Evolutionary conservation across 2,329 filamentous ascomycete genomes (phyloP), one percentile per base, ranked within the genome.

Genomic region (Curvularia lunata): DNA sequence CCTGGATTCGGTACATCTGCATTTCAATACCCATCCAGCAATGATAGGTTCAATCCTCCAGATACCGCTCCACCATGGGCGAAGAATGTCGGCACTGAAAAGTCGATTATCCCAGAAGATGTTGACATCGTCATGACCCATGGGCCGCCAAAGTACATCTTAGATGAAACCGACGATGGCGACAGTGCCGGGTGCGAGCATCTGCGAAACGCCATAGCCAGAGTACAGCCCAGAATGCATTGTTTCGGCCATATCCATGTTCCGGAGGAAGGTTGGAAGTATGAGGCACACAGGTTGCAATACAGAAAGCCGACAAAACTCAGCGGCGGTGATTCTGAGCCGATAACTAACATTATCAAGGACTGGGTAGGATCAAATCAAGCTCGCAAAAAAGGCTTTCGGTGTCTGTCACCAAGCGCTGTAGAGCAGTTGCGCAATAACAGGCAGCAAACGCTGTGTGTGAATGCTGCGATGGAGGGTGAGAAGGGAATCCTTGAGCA

Each of bases 71-170:
- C 63, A 10, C n/a, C 42, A 23, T 71, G 66, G 59, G 66, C 66
- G 2, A 49, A 55, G 16, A 70, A 68, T 27, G 57, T 62, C 18
- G 55, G 54, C 37, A 72, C 52, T 34, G 48, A 59, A 41, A 55
- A 32, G 2, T 67, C 55, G 4, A 66, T 69, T 53, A 76, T 68
- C 18, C 76, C 78, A 0, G 65, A 64, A 1, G 48, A 58, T 13
- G 71, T 85, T n/a, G 85, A 88, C 66, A 79, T 88, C 16, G 75
- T 86, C 54, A 78, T 88, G 62, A 88, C 85, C 0, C 86, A 88
- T 68, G 85, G 85, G 0, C 86, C 85, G 2, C 84, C 86, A 0
- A 70, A 74, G 16, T 79, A 77, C 1, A 71, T 83, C 3, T 72
- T 86, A 1, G 86, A 88, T 62, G 47, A 61, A 5, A 77, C 75